A percentile compares a stretch with the other conserved stretches of the same genome.
Conservation (phyloP, 2,329 filamentous ascomycete species). For the Chaetomiaceae sp. region DNA sequence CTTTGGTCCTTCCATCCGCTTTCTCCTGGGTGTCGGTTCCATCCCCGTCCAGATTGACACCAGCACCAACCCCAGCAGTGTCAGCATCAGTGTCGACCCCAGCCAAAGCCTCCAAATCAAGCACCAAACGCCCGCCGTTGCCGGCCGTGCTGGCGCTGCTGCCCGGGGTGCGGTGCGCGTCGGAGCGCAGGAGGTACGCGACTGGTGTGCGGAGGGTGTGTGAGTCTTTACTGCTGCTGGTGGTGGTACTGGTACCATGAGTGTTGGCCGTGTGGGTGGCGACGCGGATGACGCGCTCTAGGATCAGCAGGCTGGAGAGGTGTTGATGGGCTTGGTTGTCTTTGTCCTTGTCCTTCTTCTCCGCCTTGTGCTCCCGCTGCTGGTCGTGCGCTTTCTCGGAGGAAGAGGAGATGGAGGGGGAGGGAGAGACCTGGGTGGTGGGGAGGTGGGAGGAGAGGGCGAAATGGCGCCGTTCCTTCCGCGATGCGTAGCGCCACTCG, state of each 20-base stretch:
- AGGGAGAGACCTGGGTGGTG: too few relatives aligned
- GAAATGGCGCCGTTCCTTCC: constrained; percentile 43
- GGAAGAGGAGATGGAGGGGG: too few relatives aligned
- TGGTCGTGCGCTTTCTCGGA: too few relatives aligned
- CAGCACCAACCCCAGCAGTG: not conserved
- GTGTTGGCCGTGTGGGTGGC: constrained; percentile 15
- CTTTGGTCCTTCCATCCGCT: too few relatives aligned
- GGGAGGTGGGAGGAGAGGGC: too few relatives aligned
- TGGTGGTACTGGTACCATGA: not conserved
- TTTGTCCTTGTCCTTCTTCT: too few relatives aligned
- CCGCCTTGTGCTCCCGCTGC: too few relatives aligned
- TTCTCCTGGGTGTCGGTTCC: too few relatives aligned
- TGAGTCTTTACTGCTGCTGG: too few relatives aligned
- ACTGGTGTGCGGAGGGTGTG: constrained; percentile 34
- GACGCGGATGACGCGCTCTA: constrained; percentile 43
- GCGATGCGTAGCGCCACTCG: constrained; percentile 52
- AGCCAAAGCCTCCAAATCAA: constrained; percentile 34
- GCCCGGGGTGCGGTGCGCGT: constrained; percentile 37
- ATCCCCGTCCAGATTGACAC: constrained; percentile 24
- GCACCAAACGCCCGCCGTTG: constrained; percentile 45
- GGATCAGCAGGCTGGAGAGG: constrained; percentile 40
- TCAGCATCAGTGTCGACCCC: not conserved
- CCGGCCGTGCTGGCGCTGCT: constrained; percentile 38
- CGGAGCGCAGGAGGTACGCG: constrained; percentile 41
- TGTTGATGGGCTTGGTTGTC: too few relatives aligned